These are phyloP conservation scores for Colletotrichum magnum DNA, from an alignment of 2,329 filamentous ascomycete species.

Conservation along the genomic window DNA sequence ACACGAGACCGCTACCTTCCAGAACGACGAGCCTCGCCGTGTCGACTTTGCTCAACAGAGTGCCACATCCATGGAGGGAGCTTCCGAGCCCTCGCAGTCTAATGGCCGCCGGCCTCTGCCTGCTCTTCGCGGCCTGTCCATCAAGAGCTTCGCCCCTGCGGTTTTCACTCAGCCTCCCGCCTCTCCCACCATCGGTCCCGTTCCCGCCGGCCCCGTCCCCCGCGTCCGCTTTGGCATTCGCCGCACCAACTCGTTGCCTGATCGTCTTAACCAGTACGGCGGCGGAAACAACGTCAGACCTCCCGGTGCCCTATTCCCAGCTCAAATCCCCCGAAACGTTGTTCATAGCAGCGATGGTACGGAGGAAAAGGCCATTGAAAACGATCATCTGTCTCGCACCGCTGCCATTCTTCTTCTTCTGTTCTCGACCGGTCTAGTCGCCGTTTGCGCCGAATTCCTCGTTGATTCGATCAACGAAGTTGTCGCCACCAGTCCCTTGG, in stretches of 20 bases:
- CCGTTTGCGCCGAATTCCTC: slow-evolving; percentile 79
- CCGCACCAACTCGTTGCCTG: slow-evolving; percentile 81
- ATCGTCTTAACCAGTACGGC: slow-evolving; percentile 68
- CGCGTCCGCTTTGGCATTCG: slow-evolving; percentile 76
- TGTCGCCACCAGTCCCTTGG: slow-evolving; percentile 67
- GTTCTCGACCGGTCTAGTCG: slow-evolving; percentile 75
- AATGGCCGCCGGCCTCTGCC: slow-evolving; percentile 63
- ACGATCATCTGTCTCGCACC: slow-evolving; percentile 66
- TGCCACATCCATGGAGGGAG: slow-evolving; percentile 48
- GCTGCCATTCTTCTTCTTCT: slow-evolving; percentile 74
- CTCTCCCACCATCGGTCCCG: slow-evolving; percentile 16
- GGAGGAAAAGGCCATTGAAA: slow-evolving; percentile 49
- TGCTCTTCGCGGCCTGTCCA: slow-evolving; percentile 70
- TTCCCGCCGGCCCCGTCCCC: slow-evolving; percentile 62
- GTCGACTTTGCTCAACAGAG: slow-evolving; percentile 69
- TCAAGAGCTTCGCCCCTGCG: slow-evolving; percentile 78
- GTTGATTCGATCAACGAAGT: slow-evolving; percentile 77
- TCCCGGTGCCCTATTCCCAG: slow-evolving; percentile 65
- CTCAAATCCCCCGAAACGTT: slow-evolving; percentile 58
- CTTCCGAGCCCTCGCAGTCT: slow-evolving; percentile 43
- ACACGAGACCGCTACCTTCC: slow-evolving; percentile 42
- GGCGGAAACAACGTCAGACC: slow-evolving; percentile 53
- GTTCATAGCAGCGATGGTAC: slow-evolving; percentile 48
- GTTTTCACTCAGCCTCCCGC: slow-evolving; percentile 68
- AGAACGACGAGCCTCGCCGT: slow-evolving; percentile 63